A percentile compares a stretch with the other conserved stretches of the same genome.
Conservation (phyloP, 176 grass and related monocot genomes). For the Zizania latifolia region DNA sequence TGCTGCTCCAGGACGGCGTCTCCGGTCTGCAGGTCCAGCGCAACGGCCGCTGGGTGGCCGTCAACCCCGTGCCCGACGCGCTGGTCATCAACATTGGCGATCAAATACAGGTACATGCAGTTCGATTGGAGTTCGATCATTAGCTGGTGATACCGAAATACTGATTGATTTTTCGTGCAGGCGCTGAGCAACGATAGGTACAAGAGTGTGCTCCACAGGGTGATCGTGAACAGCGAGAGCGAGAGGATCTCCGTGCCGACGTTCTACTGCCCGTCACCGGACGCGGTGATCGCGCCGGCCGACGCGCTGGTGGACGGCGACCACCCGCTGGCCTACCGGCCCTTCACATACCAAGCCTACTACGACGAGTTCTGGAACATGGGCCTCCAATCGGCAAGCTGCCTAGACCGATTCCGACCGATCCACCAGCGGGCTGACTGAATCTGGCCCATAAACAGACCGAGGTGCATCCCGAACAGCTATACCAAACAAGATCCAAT, state of each 20-base stretch:
- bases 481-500: too few relatives aligned
- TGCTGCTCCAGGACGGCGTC: conserved; percentile 84
- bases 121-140: not conserved
- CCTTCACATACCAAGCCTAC: conserved; percentile 73
- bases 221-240: conserved; percentile 66
- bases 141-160: too few relatives aligned
- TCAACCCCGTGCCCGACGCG: conserved; percentile 56
- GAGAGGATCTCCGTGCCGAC: conserved; percentile 87
- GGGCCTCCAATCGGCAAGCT: conserved; percentile 58
- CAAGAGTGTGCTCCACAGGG: conserved; percentile 78
- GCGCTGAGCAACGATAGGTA: conserved; percentile 72
- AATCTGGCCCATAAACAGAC: not conserved
- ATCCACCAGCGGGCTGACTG: not conserved
- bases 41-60: conserved; percentile 56
- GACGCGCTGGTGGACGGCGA: conserved; percentile 41
- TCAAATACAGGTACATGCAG: conserved; percentile 54
- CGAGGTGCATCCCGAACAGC: too few relatives aligned
- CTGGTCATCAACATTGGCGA: conserved; percentile 91
- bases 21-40: conserved; percentile 70
- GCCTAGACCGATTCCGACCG: conserved; percentile 69
- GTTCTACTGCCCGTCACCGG: conserved; percentile 66
- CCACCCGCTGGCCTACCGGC: conserved; percentile 49
- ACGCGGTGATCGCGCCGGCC: conserved; percentile 50
- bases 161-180: conserved; percentile 17
- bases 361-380: conserved; percentile 73